These are phyloP conservation scores for Cutaneotrichosporon sp. DNA, from an alignment of 1,284 basidiomycete genomes.

Conservation along the genomic window DNA sequence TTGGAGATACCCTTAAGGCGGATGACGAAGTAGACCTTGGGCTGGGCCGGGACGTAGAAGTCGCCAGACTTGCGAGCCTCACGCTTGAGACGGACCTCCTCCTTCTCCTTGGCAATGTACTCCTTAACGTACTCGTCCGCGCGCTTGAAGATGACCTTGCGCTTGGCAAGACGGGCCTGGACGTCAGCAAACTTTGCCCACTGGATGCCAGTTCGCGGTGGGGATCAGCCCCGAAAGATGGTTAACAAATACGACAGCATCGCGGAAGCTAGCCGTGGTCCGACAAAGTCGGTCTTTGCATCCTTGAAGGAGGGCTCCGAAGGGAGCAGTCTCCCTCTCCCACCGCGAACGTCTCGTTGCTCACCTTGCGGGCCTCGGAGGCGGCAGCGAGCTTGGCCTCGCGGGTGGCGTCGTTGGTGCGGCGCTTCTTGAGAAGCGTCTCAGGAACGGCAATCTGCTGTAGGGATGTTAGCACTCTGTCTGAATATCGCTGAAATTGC, in stretches of 20 bases:
- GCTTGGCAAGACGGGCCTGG: slow-evolving; percentile 82
- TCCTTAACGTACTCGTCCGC: slow-evolving; percentile 98
- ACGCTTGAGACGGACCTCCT: slow-evolving; percentile 93
- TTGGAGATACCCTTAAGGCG: slow-evolving; percentile 99
- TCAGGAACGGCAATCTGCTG: slow-evolving; percentile 78
- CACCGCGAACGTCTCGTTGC: slow-evolving; percentile 28
- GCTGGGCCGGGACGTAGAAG: slow-evolving; percentile 94
- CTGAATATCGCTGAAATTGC: neutral
- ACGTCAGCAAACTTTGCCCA: slow-evolving; percentile 1
- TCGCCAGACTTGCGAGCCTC: slow-evolving; percentile 88
- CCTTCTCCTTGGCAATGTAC: slow-evolving; percentile 86
- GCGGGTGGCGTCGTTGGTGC: slow-evolving; percentile 94
- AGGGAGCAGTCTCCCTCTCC: neutral
- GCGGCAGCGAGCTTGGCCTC: slow-evolving; percentile 90
- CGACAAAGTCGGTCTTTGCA: slow-evolving; percentile 62
- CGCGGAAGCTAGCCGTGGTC: slow-evolving; percentile 50
- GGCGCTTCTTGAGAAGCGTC: slow-evolving; percentile 99
- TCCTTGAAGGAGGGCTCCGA: slow-evolving; percentile 57
- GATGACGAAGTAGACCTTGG: slow-evolving; percentile 97
- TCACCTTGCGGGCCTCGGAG: slow-evolving; percentile 85
- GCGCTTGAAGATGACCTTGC: slow-evolving; percentile 98
- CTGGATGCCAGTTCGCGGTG: neutral
- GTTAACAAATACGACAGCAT: slow-evolving; percentile 76
- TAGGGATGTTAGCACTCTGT: slow-evolving; percentile 4
- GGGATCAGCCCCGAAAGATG: slow-evolving; percentile 94